phyloP scores from a whole-genome alignment of 108 stramenopile species.

The Skeletonema tropicum region DNA sequence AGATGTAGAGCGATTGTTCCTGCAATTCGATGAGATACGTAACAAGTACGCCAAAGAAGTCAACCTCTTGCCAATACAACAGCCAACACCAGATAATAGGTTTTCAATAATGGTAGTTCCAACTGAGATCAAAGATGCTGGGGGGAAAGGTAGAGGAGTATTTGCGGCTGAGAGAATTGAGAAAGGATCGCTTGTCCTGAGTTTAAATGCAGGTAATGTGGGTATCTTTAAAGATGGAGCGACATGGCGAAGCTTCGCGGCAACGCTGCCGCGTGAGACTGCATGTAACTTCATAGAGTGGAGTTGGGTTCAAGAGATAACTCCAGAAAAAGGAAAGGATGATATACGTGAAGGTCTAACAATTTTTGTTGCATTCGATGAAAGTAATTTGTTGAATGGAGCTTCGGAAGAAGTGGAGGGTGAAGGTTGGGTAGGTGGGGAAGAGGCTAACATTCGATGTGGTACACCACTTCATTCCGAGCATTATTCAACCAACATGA shows the following conservation, averaged over 20 bases:
- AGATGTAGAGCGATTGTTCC: neutral
- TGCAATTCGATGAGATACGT: constrained; percentile 17
- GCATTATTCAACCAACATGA: no score
- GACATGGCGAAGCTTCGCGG: constrained; percentile 39
- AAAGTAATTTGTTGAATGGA: neutral
- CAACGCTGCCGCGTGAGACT: constrained; percentile 25
- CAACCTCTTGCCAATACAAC: constrained; percentile 22
- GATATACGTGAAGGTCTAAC: constrained; percentile 10
- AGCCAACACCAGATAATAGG: constrained; percentile 5
- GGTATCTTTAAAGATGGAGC: constrained; percentile 44
- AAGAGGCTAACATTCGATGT: neutral
- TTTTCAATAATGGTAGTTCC: constrained; percentile 25
- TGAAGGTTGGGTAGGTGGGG: neutral
- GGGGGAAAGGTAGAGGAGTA: constrained; percentile 32
- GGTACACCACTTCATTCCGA: neutral
- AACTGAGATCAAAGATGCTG: constrained; percentile 32
- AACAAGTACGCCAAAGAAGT: constrained; percentile 37
- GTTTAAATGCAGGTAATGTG: constrained; percentile 25
- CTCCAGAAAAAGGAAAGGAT: neutral
- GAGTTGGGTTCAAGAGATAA: constrained; percentile 28
- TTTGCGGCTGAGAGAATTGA: constrained; percentile 33
- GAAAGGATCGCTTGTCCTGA: constrained; percentile 32
- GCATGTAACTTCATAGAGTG: constrained; percentile 44
- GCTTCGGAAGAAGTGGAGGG: no score
- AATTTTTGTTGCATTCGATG: constrained; percentile 2